Base-by-base conservation (phyloP, 2,329 filamentous ascomycete genomes). In the Geoglossum cookeanum region DNA sequence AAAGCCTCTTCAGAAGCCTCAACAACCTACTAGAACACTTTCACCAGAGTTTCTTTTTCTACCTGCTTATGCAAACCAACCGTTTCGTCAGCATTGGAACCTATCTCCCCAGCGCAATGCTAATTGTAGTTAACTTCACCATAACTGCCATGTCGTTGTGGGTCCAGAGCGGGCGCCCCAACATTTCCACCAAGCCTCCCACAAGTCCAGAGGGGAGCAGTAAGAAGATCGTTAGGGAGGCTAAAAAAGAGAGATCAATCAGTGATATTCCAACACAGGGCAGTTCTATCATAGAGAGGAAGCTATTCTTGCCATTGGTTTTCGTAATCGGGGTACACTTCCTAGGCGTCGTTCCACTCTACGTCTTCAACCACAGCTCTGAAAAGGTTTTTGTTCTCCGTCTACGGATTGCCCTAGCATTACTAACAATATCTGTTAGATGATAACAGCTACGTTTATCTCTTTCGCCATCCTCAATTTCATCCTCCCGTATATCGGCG, bases 21-120 rank as follows among this genome's bases (percentile, higher is more conserved):
- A 98, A 98, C 72, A 98, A 98, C 66, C 73, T 98, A 59, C 78
- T 98, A 35, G 92, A 98, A 71, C 90, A 98, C 68, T 76, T 98
- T 60, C 92, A 98, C 68, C 92, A 98, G 72, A 96, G 90, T 68
- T 98, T 98, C 75, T 98, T 98, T 78, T 97, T 98, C 72, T 98
- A 98, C 68, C 75, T 98, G 55, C 77, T 98, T 49, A 89, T 97
- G 80, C 84, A 94, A 63, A 80, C 83, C 33, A 87, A 92, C 64
- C 83, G 90, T 9, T 98, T 98, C 67, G 92, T 97, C 63, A 97
- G 90, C 70, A 98, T 98, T 61, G 92, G 92, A 15, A 98, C 91
- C 1, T 98, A 98, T 66, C 77, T 98, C 3, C 92, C 92, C 0
- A 94, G 88, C 63, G 92, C 92, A n/a, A 98, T 98, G 92, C 72